Base-by-base conservation (phyloP, 305 asterid genomes). In the Ajuga reptans region DNA sequence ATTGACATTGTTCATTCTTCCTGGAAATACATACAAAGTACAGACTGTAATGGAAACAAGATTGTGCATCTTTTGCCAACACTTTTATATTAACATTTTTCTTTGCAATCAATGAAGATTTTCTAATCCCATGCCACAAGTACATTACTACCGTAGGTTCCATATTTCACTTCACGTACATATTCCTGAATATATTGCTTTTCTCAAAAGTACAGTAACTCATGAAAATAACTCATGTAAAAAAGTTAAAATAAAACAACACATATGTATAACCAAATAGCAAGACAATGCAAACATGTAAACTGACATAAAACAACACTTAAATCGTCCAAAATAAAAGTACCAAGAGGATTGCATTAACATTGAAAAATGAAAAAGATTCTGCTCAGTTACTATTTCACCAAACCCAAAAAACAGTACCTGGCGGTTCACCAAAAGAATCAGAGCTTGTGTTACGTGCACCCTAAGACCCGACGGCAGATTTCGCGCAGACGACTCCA, bases 401-500 rank as follows among this genome's bases (percentile, higher is more conserved):
- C 15, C 52, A 46, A 66, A 41, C 42, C 9, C 5, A 34, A 9
- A 34, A 21, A 21, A 53, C 9, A 39, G 3, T 69, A 93, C 99
- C 95, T 93, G 80, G 50, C 90, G 73, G 74, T 93, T 93, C 16
- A 81, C 64, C 74, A 90, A 69, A 21, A 90, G 91, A 77, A 90
- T 84, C 79, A 90, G 68, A 43, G 99, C 90, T 66, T 90, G 91
- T 0, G 95, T 75, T 27, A 82, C 84, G 24, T 81, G 84, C 80
- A 82, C 79, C 69, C 99, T 82, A 31, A 89, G 80, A 0, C 91
- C 90, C 1, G 97, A 90, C 0, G 90, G 90, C 66, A 93, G 75
- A 29, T 73, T 79, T 64, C 81, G 62, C 0, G 89, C 91, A 3
- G 95, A 86, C 4, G 87, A 78, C 43, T 79, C 79, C 68, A 92